Conservation (phyloP, 1,284 basidiomycete species). For the Afroboletus lepidellus region DNA sequence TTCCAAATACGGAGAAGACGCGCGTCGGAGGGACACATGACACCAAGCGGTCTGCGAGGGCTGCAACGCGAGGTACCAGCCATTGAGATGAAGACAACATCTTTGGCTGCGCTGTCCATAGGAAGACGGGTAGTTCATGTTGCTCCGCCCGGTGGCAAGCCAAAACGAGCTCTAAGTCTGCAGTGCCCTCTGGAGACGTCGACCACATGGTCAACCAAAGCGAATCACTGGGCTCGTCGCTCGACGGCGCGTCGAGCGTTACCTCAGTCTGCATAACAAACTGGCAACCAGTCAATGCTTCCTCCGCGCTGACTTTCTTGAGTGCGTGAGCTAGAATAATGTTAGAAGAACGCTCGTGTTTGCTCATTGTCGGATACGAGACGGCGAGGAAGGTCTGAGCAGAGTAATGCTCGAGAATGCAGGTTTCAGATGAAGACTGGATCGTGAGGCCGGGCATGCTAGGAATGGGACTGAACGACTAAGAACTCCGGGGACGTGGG, state of each 20-base stretch:
- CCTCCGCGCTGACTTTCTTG: conserved; percentile 41
- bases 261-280: conserved; percentile 39
- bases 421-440: conserved; percentile 20
- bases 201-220: conserved; percentile 57
- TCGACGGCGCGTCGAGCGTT: conserved; percentile 10
- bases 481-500: conserved; percentile 19
- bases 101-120: conserved; percentile 43
- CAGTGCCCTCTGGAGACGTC: conserved; percentile 30
- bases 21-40: conserved; percentile 43
- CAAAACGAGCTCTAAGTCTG: conserved; percentile 43
- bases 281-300: conserved; percentile 37
- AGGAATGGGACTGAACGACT: conserved; percentile 21
- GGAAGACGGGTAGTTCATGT: conserved; percentile 52
- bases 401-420: conserved; percentile 45
- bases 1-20: conserved; percentile 69
- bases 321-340: conserved; percentile 53
- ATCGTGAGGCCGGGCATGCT: conserved; percentile 29
- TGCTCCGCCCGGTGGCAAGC: conserved; percentile 46
- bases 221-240: conserved; percentile 21
- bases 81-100: conserved; percentile 33
- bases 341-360: conserved; percentile 48
- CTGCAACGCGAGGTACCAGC: conserved; percentile 36
- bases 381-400: conserved; percentile 44
- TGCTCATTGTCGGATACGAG: conserved; percentile 42
- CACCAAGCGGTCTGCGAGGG: conserved; percentile 38